phyloP scores from a whole-genome alignment of 2,329 filamentous ascomycete species.

The Malbranchea cinnamomea region DNA sequence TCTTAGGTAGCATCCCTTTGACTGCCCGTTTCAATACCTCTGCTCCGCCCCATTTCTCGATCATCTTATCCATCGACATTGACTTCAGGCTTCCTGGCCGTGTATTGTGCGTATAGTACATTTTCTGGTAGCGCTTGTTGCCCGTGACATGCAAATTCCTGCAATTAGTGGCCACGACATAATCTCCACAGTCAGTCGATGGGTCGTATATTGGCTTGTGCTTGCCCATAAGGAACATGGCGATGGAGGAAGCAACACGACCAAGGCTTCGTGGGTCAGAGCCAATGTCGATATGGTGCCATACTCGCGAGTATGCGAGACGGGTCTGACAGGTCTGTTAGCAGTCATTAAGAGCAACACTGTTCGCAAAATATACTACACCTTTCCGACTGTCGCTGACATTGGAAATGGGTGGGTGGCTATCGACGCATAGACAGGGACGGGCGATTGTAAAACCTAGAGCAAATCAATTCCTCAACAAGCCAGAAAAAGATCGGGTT shows the following conservation, averaged over 20 bases:
- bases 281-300: slow-evolving; percentile 75
- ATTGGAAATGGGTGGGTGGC: slow-evolving; percentile 15
- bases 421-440: slow-evolving; percentile 7
- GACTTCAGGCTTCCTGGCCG: slow-evolving; percentile 71
- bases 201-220: slow-evolving; percentile 97
- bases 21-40: slow-evolving; percentile 88
- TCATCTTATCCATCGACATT: slow-evolving; percentile 89
- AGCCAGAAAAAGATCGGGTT: no score
- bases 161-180: slow-evolving; percentile 88
- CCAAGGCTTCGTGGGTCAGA: slow-evolving; percentile 65
- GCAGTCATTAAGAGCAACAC: not conserved
- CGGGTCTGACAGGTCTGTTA: slow-evolving; percentile 49
- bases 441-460: no score
- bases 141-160: slow-evolving; percentile 75
- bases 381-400: slow-evolving; percentile 33
- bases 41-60: slow-evolving; percentile 82
- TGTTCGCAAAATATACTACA: slow-evolving; percentile 11
- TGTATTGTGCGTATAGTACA: slow-evolving; percentile 89
- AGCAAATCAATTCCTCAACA: no score
- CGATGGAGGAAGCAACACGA: slow-evolving; percentile 76
- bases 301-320: slow-evolving; percentile 88
- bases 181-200: slow-evolving; percentile 96
- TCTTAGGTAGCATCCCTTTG: slow-evolving; percentile 95
- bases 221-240: slow-evolving; percentile 86
- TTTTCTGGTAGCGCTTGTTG: slow-evolving; percentile 85